phyloP scores from a whole-genome alignment of 305 asterid genomes.

The Fraxinus sp. region DNA sequence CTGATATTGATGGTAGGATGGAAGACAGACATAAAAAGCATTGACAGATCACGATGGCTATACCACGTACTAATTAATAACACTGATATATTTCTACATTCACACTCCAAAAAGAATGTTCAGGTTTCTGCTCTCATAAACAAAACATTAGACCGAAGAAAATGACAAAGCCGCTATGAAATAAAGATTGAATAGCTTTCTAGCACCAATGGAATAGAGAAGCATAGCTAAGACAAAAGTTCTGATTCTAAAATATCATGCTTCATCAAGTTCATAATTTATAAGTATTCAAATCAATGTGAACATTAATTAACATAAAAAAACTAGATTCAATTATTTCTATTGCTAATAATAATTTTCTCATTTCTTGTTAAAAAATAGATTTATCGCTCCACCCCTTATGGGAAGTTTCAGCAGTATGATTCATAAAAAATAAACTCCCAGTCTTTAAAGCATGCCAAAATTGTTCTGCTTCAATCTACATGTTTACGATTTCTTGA shows the following conservation, averaged over 20 bases:
- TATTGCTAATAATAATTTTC: not conserved
- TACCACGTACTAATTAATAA: not conserved
- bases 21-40: not conserved
- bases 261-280: not conserved
- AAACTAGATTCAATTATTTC: not conserved
- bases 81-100: not conserved
- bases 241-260: not conserved
- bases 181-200: not conserved
- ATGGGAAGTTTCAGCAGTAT: not conserved
- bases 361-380: not conserved
- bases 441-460: not conserved
- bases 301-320: not conserved
- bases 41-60: not conserved
- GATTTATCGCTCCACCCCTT: not conserved
- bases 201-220: not conserved
- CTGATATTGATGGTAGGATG: conserved; percentile 37
- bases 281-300: not conserved
- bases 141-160: not conserved
- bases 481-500: not conserved
- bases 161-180: not conserved
- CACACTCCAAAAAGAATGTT: not conserved
- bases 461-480: not conserved
- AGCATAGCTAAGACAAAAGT: not conserved
- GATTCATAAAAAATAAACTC: not conserved
- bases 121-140: not conserved